phyloP scores from a whole-genome alignment of 805 yeast genomes.

The Candida insectalens region DNA sequence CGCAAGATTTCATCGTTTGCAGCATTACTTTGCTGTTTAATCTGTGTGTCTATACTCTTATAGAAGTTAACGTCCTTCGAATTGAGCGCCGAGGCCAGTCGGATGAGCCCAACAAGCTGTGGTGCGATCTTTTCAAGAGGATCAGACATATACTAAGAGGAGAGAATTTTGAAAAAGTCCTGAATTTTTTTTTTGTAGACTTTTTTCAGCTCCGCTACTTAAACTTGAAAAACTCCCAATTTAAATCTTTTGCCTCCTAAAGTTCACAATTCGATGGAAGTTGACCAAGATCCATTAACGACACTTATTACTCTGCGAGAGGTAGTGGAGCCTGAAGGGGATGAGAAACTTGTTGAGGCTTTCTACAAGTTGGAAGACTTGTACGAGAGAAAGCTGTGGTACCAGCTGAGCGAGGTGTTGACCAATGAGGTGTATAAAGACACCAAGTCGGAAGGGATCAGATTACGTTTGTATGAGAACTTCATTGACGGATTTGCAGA shows the following conservation, averaged over 20 bases:
- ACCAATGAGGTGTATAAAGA: constrained; percentile 47
- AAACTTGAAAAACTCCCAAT: too few relatives aligned
- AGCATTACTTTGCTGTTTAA: constrained; percentile 32
- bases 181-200: neutral
- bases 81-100: constrained; percentile 61
- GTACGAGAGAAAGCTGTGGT: constrained; percentile 90
- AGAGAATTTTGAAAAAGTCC: neutral
- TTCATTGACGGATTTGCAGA: constrained; percentile 60
- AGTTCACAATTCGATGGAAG: too few relatives aligned
- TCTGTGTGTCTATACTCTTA: constrained; percentile 46
- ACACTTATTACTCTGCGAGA: constrained; percentile 53
- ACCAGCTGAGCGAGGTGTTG: constrained; percentile 72
- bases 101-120: constrained; percentile 43
- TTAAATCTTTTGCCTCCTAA: too few relatives aligned
- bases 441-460: constrained; percentile 41
- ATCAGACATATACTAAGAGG: neutral
- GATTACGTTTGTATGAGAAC: constrained; percentile 58
- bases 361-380: constrained; percentile 71
- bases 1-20: constrained; percentile 12
- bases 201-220: neutral
- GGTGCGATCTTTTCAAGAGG: constrained; percentile 28
- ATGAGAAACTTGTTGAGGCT: constrained; percentile 42
- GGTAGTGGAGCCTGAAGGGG: constrained; percentile 41
- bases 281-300: constrained; percentile 37
- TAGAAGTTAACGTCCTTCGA: constrained; percentile 77